Conservation (phyloP, 2,329 filamentous ascomycete genomes). For the Xenoacremonium recifei region DNA sequence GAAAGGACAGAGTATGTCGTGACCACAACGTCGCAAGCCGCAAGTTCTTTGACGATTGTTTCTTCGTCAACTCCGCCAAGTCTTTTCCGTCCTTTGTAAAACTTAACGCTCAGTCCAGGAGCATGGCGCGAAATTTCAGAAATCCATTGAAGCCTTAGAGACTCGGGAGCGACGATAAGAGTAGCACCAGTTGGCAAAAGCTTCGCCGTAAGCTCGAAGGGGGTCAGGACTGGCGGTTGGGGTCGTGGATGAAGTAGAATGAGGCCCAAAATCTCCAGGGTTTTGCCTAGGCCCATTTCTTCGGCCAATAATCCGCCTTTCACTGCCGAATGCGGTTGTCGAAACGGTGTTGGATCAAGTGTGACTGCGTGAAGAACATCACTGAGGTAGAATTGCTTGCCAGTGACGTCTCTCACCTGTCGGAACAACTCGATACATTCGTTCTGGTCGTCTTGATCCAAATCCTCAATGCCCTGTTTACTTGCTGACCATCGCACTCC, state of each 20-base stretch:
- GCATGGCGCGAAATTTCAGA: constrained; percentile 59
- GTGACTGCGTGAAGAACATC: constrained; percentile 61
- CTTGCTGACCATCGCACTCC: constrained; percentile 48
- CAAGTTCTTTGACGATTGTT: constrained; percentile 43
- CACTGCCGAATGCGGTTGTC: constrained; percentile 38
- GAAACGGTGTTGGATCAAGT: constrained; percentile 45
- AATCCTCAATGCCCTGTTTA: constrained; percentile 14
- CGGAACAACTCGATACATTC: constrained; percentile 29
- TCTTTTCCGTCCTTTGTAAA: constrained; percentile 52
- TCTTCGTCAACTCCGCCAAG: constrained; percentile 34
- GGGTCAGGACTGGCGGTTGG: constrained; percentile 35
- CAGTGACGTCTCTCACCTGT: constrained; percentile 31
- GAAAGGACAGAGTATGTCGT: constrained; percentile 72
- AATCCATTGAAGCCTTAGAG: constrained; percentile 60
- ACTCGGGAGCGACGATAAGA: constrained; percentile 58
- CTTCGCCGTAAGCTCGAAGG: constrained; percentile 25
- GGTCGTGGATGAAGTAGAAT: constrained; percentile 57
- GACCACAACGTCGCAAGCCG: constrained; percentile 56
- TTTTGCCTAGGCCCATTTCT: constrained; percentile 84
- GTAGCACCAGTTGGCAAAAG: constrained; percentile 55
- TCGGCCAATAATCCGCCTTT: constrained; percentile 70
- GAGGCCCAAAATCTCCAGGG: constrained; percentile 70
- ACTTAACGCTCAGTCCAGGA: constrained; percentile 53
- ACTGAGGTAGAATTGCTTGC: constrained; percentile 53
- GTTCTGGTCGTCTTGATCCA: constrained; percentile 7